Evolutionary conservation across 1,284 basidiomycete species (phyloP).

Genomic region (Athelia sp.): DNA sequence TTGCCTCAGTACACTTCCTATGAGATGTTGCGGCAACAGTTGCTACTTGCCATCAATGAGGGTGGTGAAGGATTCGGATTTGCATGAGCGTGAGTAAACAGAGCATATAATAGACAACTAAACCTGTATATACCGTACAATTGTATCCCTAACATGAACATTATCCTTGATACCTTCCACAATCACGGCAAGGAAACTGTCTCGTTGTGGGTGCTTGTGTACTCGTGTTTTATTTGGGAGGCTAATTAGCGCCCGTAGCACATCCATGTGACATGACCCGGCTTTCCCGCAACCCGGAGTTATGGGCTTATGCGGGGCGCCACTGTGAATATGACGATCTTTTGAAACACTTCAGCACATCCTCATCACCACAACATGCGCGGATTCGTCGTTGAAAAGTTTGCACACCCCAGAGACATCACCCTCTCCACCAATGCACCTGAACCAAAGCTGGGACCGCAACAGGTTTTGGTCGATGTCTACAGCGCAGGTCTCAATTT

Average conservation of each 20-base stretch:
- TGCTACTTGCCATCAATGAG: conserved; percentile 89
- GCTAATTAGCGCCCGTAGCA: too few relatives aligned
- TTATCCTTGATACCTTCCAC: too few relatives aligned
- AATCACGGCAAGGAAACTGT: too few relatives aligned
- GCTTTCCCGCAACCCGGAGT: too few relatives aligned
- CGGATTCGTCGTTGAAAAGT: conserved; percentile 70
- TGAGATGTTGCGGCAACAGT: conserved; percentile 86
- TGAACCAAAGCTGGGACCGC: conserved; percentile 47
- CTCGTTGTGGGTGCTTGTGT: background rate
- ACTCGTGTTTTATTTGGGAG: too few relatives aligned
- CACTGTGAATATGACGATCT: too few relatives aligned
- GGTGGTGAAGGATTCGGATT: conserved; percentile 92
- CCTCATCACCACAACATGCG: conserved; percentile 51
- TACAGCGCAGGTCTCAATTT: conserved; percentile 77
- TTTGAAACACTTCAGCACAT: background rate
- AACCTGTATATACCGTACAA: conserved; percentile 21
- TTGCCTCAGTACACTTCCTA: conserved; percentile 90
- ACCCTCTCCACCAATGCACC: conserved; percentile 51
- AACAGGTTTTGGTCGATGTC: conserved; percentile 79
- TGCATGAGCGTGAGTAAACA: conserved; percentile 35
- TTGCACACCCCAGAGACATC: conserved; percentile 73
- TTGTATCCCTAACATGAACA: conserved; percentile 24
- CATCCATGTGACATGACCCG: background rate
- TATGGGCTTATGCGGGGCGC: too few relatives aligned
- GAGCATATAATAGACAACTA: conserved; percentile 10